These are phyloP conservation scores for Chamaenerion angustifolium DNA, from an alignment of 345 rosid genomes.

Conservation along the genomic window DNA sequence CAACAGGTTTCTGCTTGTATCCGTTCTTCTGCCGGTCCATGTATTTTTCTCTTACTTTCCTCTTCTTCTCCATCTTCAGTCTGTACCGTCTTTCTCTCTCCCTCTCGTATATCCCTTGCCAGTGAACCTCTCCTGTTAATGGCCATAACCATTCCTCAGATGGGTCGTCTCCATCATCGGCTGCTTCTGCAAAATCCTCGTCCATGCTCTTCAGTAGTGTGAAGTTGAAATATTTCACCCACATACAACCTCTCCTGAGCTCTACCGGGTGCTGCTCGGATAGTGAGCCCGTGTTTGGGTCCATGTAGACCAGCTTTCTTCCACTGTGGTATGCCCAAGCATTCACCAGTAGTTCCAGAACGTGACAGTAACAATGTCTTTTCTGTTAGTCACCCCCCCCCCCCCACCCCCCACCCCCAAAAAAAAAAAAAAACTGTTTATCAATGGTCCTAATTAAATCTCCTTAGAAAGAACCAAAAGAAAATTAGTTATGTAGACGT, in stretches of 20 bases:
- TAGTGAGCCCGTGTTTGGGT: slow-evolving; percentile 53
- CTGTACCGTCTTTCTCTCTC: slow-evolving; percentile 91
- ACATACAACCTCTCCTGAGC: slow-evolving; percentile 44
- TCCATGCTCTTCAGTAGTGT: slow-evolving; percentile 82
- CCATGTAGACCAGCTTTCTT: slow-evolving; percentile 73
- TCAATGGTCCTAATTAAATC: too few relatives aligned
- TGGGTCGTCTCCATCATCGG: slow-evolving; percentile 70
- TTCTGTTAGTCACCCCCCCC: slow-evolving; percentile 27
- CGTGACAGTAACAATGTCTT: slow-evolving; percentile 80
- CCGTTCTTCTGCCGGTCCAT: slow-evolving; percentile 52
- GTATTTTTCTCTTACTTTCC: slow-evolving; percentile 65
- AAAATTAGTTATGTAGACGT: too few relatives aligned
- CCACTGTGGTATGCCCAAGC: slow-evolving; percentile 97
- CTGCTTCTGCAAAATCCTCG: slow-evolving; percentile 97
- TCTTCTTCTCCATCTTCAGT: slow-evolving; percentile 88
- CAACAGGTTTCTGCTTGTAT: slow-evolving; percentile 69
- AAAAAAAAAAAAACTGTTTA: too few relatives aligned
- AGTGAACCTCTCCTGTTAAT: slow-evolving; percentile 81
- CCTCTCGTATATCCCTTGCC: slow-evolving; percentile 93
- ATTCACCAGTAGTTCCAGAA: slow-evolving; percentile 70
- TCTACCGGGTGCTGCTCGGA: slow-evolving; percentile 67
- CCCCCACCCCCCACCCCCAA: too few relatives aligned
- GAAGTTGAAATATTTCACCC: slow-evolving; percentile 71
- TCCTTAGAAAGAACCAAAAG: too few relatives aligned
- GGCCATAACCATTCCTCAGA: slow-evolving; percentile 89